Percentiles rank a stretch among this genome's conserved stretches.
Evolutionary conservation across 2,329 filamentous ascomycete species (phyloP).

Genomic region (Neophaeococcomyces mojaviensis): DNA sequence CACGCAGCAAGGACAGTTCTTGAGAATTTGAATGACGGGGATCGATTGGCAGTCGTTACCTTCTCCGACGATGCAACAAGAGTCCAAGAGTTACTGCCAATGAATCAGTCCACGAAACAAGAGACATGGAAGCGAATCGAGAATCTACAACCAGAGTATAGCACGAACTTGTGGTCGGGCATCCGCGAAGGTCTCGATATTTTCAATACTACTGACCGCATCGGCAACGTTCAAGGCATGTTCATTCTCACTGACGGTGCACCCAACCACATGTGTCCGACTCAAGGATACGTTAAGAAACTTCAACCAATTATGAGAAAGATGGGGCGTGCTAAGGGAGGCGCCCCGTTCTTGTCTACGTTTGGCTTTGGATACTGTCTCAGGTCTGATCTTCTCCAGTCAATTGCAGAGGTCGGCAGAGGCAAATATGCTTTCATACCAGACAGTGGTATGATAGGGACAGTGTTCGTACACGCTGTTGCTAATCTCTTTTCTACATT

Average conservation of each 20-base stretch:
- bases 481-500: slow-evolving; percentile 55
- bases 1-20: slow-evolving; percentile 53
- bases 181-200: slow-evolving; percentile 45
- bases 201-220: slow-evolving; percentile 31
- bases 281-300: slow-evolving; percentile 49
- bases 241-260: slow-evolving; percentile 30
- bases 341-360: slow-evolving; percentile 36
- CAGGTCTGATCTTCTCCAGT: slow-evolving; percentile 49
- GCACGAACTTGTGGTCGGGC: slow-evolving; percentile 54
- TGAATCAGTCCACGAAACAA: slow-evolving; percentile 44
- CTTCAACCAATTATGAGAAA: slow-evolving; percentile 33
- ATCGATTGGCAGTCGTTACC: slow-evolving; percentile 52
- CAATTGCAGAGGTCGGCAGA: slow-evolving; percentile 50
- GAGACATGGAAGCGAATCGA: slow-evolving; percentile 37
- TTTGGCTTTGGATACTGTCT: slow-evolving; percentile 50
- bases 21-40: slow-evolving; percentile 47
- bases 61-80: slow-evolving; percentile 40
- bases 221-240: slow-evolving; percentile 27
- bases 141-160: slow-evolving; percentile 30
- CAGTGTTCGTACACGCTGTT: slow-evolving; percentile 55
- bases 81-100: slow-evolving; percentile 41
- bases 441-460: slow-evolving; percentile 54
- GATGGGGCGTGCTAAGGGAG: background rate
- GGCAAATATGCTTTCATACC: slow-evolving; percentile 57
- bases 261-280: slow-evolving; percentile 50